phyloP scores from a whole-genome alignment of 2,329 filamentous ascomycete species.

The Diplodia sapinea region DNA sequence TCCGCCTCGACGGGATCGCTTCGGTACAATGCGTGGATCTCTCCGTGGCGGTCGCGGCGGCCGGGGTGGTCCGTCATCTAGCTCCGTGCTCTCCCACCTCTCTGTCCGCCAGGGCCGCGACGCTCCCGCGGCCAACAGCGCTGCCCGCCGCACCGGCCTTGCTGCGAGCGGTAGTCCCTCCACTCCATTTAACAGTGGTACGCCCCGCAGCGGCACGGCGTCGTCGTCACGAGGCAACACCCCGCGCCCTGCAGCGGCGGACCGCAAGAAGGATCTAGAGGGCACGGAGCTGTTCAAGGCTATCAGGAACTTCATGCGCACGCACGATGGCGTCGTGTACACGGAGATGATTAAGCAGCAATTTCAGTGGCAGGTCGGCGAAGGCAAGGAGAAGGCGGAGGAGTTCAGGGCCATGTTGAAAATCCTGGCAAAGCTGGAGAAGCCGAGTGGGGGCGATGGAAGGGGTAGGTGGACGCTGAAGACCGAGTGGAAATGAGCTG shows the following conservation, averaged over 20 bases:
- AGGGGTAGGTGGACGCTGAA: slow-evolving; percentile 64
- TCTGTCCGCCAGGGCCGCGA: slow-evolving; percentile 48
- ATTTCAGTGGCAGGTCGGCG: slow-evolving; percentile 55
- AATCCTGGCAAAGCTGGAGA: slow-evolving; percentile 74
- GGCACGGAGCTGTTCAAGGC: slow-evolving; percentile 54
- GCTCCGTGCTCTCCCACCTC: slow-evolving; percentile 52
- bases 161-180: slow-evolving; percentile 19
- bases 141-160: slow-evolving; percentile 25
- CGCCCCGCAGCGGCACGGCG: slow-evolving; percentile 37
- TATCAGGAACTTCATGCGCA: slow-evolving; percentile 78
- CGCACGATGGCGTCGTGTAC: slow-evolving; percentile 77
- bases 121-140: neutral
- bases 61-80: slow-evolving; percentile 43
- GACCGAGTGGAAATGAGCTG: slow-evolving; percentile 56
- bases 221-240: slow-evolving; percentile 41
- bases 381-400: slow-evolving; percentile 2
- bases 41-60: slow-evolving; percentile 46
- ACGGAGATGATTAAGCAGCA: slow-evolving; percentile 89
- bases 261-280: slow-evolving; percentile 39
- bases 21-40: slow-evolving; percentile 45
- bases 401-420: slow-evolving; percentile 64
- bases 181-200: neutral
- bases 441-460: slow-evolving; percentile 76
- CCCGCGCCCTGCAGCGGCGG: slow-evolving; percentile 34
- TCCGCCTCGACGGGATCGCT: slow-evolving; percentile 53